Evolutionary conservation across 192 early-diverging fungal genomes (phyloP), one percentile per base, ranked within the genome.

Genomic region (Gaertneriomyces semiglobifer): DNA sequence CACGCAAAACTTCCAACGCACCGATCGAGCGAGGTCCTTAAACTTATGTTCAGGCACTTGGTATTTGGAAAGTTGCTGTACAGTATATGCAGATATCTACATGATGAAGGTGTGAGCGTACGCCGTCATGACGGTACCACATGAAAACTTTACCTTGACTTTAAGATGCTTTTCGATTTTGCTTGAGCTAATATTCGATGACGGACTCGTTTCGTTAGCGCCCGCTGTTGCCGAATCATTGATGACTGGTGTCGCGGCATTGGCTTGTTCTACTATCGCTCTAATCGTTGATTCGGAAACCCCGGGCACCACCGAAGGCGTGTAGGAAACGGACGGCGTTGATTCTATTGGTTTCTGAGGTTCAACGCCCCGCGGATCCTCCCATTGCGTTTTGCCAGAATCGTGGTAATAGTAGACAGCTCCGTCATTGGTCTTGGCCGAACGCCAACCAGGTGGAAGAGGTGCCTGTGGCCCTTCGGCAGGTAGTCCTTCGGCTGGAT

Each of bases 11-110:
- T 8, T 7, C 14, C 42, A 53, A 46, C 51, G 45, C 74, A 80
- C 75, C 53, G 71, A 73, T 58, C 74, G 67, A 9, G 80, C 80
- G 6, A 71, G 40, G 53, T 83, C 72, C 58, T 83, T 83, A 60
- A 83, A 83, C 11, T 42, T 66, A 6, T 81, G 78, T n/a, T 25
- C 47, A 9, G 66, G 64, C 10, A 83, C 48, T 12, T 76, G 70
- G 65, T 74, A 62, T 10, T 64, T 70, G 16, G 72, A 75, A 61
- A 83, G 52, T 43, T 60, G 44, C 53, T 79, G 78, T 19, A 79
- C 74, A n/a, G 80, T 77, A 19, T 71, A 14, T 16, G 62, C 58
- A 4, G 69, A 70, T 50, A 83, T 71, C 81, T 83, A 42, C 7
- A 16, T 9, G 16, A 53, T 62, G 14, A 14, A 12, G 10, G 51